Base-by-base conservation (phyloP, 1,284 basidiomycete genomes). In the Rhodotorula mucilaginosa region DNA sequence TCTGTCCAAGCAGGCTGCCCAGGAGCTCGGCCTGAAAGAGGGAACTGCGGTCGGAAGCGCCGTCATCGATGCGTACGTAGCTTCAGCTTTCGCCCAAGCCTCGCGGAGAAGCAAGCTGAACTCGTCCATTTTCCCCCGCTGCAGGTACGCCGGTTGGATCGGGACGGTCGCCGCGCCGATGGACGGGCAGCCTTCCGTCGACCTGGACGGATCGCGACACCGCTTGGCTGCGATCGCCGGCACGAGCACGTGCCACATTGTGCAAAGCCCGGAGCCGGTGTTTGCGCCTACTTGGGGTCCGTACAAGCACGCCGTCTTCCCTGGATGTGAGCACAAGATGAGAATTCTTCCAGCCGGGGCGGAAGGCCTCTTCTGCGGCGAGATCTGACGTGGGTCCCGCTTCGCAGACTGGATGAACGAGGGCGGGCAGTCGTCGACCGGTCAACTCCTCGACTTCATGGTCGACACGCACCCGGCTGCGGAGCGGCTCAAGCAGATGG, bases 231-330 rank as follows among this genome's bases (percentile, higher is more conserved):
- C 91, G 63, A 91, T 95, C 67, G 96, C 97, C 34, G 96, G 96
- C 13, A 99, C 96, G 2, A 93, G 91, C 77, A 97, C 95, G 8
- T 98, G 96, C 81, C 92, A 98, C 82, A 87, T 97, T 70, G 90
- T 95, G 23, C 81, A 84, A 75, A 82, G 89, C 80, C 87, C 86
- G 18, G 83, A 91, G 70, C 90, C 90, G 15, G 87, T 96, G 31
- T 91, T 94, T 74, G 96, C 97, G 4, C 87, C 89, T 47, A 90
- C 96, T 58, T 99, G 96, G 96, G 96, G 96, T 0, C 97, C 96
- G 0, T 99, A 98, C 83, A 91, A 89, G 82, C 82, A 93, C 78
- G 88, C 90, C 23, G 86, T 96, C 39, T 97, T 98, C 83, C 90
- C 90, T 44, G 93, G 89, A 19, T 93, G 90, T 79, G 54, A 62